Evolutionary conservation across 106 monocot genomes (phyloP).

Genomic region (Allium fistulosum): DNA sequence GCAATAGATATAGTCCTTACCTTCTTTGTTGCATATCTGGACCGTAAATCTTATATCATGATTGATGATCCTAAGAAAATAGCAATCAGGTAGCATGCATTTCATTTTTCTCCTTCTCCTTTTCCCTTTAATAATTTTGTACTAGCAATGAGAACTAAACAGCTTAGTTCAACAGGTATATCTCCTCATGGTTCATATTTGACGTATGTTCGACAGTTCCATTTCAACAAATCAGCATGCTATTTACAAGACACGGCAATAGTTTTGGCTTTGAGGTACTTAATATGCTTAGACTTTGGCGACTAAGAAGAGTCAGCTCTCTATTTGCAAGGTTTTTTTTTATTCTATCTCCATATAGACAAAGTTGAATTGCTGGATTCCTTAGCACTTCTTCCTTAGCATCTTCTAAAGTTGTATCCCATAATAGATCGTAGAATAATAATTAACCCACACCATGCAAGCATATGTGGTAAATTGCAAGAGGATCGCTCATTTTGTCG

Average conservation of each 20-base stretch:
- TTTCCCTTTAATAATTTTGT: background rate
- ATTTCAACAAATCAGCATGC: conserved; percentile 49
- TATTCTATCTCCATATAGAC: background rate
- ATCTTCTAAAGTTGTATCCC: no score
- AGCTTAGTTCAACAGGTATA: conserved; percentile 27
- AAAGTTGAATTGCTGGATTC: background rate
- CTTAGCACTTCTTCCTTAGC: no score
- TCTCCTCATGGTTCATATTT: conserved; percentile 66
- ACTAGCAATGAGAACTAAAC: background rate
- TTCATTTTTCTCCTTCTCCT: conserved; percentile 4
- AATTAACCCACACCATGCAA: no score
- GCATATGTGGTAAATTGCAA: no score
- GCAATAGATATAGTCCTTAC: conserved; percentile 64
- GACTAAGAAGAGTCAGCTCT: conserved; percentile 55
- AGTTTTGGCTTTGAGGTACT: conserved; percentile 44
- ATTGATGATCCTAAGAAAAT: conserved; percentile 58
- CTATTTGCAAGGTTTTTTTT: conserved; percentile 56
- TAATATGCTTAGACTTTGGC: conserved; percentile 64
- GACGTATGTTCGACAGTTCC: conserved; percentile 60
- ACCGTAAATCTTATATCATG: conserved; percentile 40
- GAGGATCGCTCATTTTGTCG: background rate
- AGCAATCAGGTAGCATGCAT: conserved; percentile 37
- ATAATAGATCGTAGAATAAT: no score
- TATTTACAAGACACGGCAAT: conserved; percentile 22
- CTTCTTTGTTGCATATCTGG: conserved; percentile 60